Conservation (phyloP, 2,329 filamentous ascomycete genomes). For the Cercospora zeina region DNA sequence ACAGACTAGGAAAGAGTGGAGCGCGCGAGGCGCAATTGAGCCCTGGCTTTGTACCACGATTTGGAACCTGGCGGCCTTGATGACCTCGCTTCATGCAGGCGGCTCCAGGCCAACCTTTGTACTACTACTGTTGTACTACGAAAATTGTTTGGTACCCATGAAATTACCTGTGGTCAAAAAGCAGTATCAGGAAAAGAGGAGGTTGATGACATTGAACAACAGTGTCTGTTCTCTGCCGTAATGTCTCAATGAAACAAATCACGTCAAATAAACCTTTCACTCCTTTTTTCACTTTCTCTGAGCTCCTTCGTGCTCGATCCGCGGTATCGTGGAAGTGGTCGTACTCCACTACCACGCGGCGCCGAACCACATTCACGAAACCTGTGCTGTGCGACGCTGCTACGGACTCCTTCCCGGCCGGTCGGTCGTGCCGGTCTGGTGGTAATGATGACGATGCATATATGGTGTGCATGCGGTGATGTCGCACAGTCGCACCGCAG, state of each 20-base stretch:
- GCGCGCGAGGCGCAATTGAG: conserved; percentile 19
- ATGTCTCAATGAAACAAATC: conserved; percentile 19
- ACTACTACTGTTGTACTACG: conserved; percentile 15
- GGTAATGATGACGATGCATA: background rate
- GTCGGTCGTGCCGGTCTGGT: background rate
- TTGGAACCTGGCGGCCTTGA: background rate
- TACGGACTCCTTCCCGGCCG: background rate
- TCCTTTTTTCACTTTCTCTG: background rate
- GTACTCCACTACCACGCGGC: background rate
- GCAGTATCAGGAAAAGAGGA: conserved; percentile 9
- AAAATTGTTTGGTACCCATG: background rate
- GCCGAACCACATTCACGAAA: background rate
- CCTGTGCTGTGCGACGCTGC: background rate
- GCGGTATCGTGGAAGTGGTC: background rate
- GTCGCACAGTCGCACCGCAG: background rate
- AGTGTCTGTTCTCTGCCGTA: conserved; percentile 14
- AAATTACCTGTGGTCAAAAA: background rate
- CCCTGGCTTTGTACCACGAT: conserved; percentile 13
- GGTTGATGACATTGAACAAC: conserved; percentile 14
- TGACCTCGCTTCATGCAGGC: conserved; percentile 11
- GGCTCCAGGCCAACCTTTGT: conserved; percentile 6
- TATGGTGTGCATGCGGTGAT: too few species aligned
- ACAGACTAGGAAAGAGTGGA: conserved; percentile 12
- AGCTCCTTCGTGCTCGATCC: too few species aligned
- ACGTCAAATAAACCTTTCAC: background rate